Evolutionary conservation across 2,329 filamentous ascomycete species (phyloP), one percentile per base, ranked within the genome.

Genomic region (Trichothecium sympodiale): DNA sequence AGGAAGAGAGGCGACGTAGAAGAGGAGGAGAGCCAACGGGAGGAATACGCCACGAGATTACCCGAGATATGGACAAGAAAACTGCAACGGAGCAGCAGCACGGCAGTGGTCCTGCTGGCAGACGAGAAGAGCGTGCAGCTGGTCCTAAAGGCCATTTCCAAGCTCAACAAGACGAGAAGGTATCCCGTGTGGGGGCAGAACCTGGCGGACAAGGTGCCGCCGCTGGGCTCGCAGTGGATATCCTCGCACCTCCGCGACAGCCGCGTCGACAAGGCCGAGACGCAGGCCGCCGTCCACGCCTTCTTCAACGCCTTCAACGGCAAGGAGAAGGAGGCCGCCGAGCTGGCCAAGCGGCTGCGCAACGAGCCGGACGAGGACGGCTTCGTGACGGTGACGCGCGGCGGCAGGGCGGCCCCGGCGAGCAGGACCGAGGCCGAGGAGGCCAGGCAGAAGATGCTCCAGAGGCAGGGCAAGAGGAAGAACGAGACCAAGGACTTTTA

Each of bases 311-410:
- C 77, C n/a, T 96, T 87, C 62, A 82, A 69, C 62, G 73, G 52
- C 62, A 84, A 67, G 61, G 83, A 72, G 67, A 76, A 57, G 60
- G 80, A 67, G 58, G 79, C 66, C 46, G 70, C 51, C 44, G 78
- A 64, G 61, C 69, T 65, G 52, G 81, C 61, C 53, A 77, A 74
- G 60, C 64, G 72, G 37, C 64, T 80, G 41, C 77, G 84, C 41
- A 80, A 82, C 46, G 79, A 86, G 49, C 86, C 89, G 1, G 91
- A 98, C 56, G 88, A 86, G 51, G 91, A 98, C 56, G 91, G 91
- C 2, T 98, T 98, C 55, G 73, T 96, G 33, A 96, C 88, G 4
- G 91, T 98, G 17, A 83, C 80, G 2, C 73, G 83, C 37, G 87
- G 87, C 17, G 83, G 83, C 28, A 67, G 80, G 39, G 69, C 69